Conservation (phyloP, 139 green algal species). For the Picochlorum sp. region DNA sequence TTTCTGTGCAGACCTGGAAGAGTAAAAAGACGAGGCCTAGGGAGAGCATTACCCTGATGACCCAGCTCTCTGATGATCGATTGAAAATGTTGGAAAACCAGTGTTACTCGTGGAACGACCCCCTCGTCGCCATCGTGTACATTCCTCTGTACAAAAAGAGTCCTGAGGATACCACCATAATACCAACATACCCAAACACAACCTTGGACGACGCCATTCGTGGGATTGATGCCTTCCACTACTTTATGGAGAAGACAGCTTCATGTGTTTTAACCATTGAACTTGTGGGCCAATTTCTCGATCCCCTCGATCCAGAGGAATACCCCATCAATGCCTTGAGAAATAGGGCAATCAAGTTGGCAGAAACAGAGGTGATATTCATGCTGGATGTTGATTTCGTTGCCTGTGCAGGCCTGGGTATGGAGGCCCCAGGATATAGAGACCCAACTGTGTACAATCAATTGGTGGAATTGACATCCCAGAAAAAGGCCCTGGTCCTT, state of each 20-base stretch:
- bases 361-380: constrained; percentile 6
- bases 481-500: constrained; percentile 10
- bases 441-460: constrained; percentile 12
- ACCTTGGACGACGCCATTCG: constrained; percentile 8
- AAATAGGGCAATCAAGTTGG: constrained; percentile 8
- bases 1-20: constrained; percentile 3
- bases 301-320: constrained; percentile 7
- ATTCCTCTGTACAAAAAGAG: constrained; percentile 4
- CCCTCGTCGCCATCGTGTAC: constrained; percentile 7
- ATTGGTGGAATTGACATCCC: constrained; percentile 5
- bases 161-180: not conserved
- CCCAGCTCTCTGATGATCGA: constrained; percentile 13
- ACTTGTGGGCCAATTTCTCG: constrained; percentile 7
- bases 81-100: constrained; percentile 12
- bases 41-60: constrained; percentile 15
- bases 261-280: constrained; percentile 5
- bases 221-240: constrained; percentile 5
- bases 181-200: constrained; percentile 9
- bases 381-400: constrained; percentile 16
- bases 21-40: constrained; percentile 6
- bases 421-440: constrained; percentile 7
- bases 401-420: not conserved
- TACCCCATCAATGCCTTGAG: constrained; percentile 14
- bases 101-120: constrained; percentile 8
- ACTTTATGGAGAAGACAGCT: constrained; percentile 8